Evolutionary conservation across 148 eudicot genomes (phyloP).

Genomic region (Simmondsia chinensis): DNA sequence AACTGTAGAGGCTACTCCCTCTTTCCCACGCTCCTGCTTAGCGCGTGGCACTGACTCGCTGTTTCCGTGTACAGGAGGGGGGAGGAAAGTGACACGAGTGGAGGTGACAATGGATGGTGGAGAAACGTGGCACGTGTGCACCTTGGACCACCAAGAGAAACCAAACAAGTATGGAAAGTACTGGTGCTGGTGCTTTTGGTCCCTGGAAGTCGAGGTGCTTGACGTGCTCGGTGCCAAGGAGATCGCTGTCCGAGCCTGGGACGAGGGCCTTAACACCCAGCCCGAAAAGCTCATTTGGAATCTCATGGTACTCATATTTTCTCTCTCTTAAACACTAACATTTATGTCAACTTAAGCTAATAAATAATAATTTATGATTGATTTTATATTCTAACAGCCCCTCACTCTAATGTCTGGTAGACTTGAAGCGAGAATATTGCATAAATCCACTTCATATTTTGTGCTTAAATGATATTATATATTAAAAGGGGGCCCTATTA

Average conservation of each 20-base stretch:
- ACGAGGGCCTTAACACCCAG: conserved; percentile 73
- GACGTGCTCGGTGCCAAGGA: conserved; percentile 74
- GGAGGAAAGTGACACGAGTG: conserved; percentile 88
- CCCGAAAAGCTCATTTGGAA: conserved; percentile 98
- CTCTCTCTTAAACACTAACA: too few relatives aligned
- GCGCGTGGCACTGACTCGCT: too few relatives aligned
- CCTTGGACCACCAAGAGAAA: conserved; percentile 62
- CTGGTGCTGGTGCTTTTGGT: conserved; percentile 99
- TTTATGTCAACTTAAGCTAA: too few relatives aligned
- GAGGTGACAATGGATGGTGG: conserved; percentile 92
- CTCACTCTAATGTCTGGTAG: too few relatives aligned
- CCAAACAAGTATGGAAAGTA: conserved; percentile 70
- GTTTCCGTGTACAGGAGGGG: conserved; percentile 75
- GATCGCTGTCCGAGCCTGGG: conserved; percentile 93
- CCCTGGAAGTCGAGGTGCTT: conserved; percentile 72
- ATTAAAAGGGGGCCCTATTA: too few relatives aligned
- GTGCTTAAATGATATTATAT: too few relatives aligned
- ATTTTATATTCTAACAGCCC: too few relatives aligned
- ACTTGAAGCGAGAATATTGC: too few relatives aligned
- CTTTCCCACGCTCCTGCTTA: too few relatives aligned
- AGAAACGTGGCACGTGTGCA: conserved; percentile 59
- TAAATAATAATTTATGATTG: too few relatives aligned
- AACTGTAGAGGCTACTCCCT: too few relatives aligned
- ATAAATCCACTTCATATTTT: too few relatives aligned
- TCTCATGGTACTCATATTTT: conserved; percentile 52